Percentiles rank a stretch among this genome's conserved stretches.
Conservation (phyloP, 1,284 basidiomycete species). For the Rugosomyces carneus region DNA sequence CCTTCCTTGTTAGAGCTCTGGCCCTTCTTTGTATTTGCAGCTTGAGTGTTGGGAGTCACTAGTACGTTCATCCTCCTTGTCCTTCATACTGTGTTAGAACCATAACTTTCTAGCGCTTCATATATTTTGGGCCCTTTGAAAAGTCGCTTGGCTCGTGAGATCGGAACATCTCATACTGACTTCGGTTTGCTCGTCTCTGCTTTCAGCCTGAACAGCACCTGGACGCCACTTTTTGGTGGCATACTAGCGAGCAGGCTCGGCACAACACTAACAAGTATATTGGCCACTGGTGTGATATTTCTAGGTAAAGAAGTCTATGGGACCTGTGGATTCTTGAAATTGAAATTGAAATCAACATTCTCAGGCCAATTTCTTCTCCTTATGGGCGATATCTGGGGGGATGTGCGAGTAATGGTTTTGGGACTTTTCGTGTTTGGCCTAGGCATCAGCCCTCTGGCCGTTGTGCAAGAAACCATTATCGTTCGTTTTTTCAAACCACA, state of each 20-base stretch:
- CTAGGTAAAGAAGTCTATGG: conserved; percentile 41
- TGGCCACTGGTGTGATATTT: conserved; percentile 67
- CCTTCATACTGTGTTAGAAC: not conserved
- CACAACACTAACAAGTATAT: conserved; percentile 61
- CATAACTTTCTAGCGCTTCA: conserved; percentile 41
- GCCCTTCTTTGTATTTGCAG: conserved; percentile 72
- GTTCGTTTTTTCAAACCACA: conserved; percentile 74
- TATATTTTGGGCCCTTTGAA: conserved; percentile 74
- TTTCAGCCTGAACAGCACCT: conserved; percentile 71
- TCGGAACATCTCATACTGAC: conserved; percentile 71
- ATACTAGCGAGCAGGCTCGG: conserved; percentile 50
- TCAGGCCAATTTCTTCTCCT: conserved; percentile 57
- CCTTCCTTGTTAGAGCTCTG: conserved; percentile 46
- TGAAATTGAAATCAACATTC: not conserved
- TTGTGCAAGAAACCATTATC: conserved; percentile 74
- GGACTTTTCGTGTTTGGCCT: conserved; percentile 78
- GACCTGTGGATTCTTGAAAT: not conserved
- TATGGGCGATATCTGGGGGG: conserved; percentile 51
- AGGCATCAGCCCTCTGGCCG: conserved; percentile 70
- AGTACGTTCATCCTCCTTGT: conserved; percentile 36
- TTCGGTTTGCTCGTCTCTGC: conserved; percentile 73
- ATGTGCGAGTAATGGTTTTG: conserved; percentile 58
- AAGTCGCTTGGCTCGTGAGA: conserved; percentile 61
- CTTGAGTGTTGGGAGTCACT: conserved; percentile 42
- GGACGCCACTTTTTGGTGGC: conserved; percentile 58